Evolutionary conservation across 1,284 basidiomycete genomes (phyloP), one percentile per base, ranked within the genome.

Genomic region (Ceratobasidium sp.): DNA sequence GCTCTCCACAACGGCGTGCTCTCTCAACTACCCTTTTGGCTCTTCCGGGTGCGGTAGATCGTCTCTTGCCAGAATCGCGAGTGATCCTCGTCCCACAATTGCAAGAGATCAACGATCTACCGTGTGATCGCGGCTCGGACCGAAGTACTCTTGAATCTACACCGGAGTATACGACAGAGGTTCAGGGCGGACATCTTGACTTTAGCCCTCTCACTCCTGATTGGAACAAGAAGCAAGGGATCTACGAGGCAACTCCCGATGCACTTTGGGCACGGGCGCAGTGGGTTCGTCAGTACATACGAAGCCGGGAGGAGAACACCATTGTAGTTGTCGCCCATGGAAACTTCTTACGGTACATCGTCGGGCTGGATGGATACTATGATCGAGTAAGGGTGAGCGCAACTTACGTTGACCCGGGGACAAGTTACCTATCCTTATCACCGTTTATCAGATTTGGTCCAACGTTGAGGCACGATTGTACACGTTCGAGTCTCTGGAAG

Each of bases 141-240:
- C 71, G 71, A 29, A 14, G 50, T 4, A 17, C 31, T 33, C 59
- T 73, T 4, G 71, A 73, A 24, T 63, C 71, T 17, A 73, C 48
- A 4, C 59, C 59, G 48, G 71, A 73, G 36, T 73, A 63, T 24
- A 60, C 69, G 27, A 72, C 56, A 22, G 57, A 60, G 31, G n/a
- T 72, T 11, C 62, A 73, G 54, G 33, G 53, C 41, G 71, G 59
- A 1, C 19, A 36, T 19, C 27, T 73, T 19, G 71, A 73, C 45
- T 73, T 63, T n/a, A 73, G 59, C 24, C 59, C 59, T 5, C 48
- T 73, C 27, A 73, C 59, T 11, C 45, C 45, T 15, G 71, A 73
- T 22, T 73, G 71, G 71, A 73, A 73, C 48, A 60, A 73, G 29
- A 73, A 73, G 24, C 48, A 51, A n/a, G 71, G 71, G n/a, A 45